Percentiles rank a stretch among this genome's conserved stretches.
These are phyloP conservation scores for Pulveroboletus sp. DNA, from an alignment of 768 basidiomycete species.

Conservation along the genomic window DNA sequence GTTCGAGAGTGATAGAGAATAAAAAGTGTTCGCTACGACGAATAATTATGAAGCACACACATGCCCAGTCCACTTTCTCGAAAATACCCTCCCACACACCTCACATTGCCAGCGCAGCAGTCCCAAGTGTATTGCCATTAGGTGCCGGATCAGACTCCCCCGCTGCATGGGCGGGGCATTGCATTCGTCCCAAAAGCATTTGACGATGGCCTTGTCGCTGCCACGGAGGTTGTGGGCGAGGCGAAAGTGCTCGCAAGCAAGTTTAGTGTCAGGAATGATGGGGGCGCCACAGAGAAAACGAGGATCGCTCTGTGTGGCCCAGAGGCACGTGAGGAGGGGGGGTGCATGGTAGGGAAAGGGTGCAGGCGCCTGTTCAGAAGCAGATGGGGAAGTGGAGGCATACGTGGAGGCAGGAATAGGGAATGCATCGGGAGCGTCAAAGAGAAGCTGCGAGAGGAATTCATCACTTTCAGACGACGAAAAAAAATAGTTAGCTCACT, in stretches of 20 bases:
- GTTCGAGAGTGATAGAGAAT: not conserved
- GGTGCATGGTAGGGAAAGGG: not conserved
- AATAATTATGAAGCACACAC: slow-evolving; percentile 4
- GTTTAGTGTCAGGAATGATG: slow-evolving; percentile 8
- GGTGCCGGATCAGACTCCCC: slow-evolving; percentile 17
- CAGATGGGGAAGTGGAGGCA: not conserved
- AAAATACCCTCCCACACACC: slow-evolving; percentile 13
- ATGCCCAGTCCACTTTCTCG: slow-evolving; percentile 17
- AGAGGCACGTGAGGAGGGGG: slow-evolving; percentile 6
- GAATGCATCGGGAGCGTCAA: not conserved
- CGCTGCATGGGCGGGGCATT: slow-evolving; percentile 19
- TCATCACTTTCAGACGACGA: slow-evolving; percentile 9
- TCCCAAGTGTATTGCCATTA: slow-evolving; percentile 16
- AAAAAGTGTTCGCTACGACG: not conserved
- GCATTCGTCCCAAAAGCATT: slow-evolving; percentile 14
- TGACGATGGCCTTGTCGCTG: slow-evolving; percentile 12
- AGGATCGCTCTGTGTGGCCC: slow-evolving; percentile 1
- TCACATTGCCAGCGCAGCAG: slow-evolving; percentile 18
- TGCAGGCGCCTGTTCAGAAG: not conserved
- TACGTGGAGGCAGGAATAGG: not conserved
- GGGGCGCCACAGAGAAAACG: slow-evolving; percentile 6
- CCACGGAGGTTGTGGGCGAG: slow-evolving; percentile 14
- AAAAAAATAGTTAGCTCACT: slow-evolving; percentile 1
- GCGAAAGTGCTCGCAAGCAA: slow-evolving; percentile 12
- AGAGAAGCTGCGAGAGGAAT: slow-evolving; percentile 12